Percentiles rank a stretch among this genome's conserved stretches.
phyloP scores from a whole-genome alignment of 768 basidiomycete genomes.

The Holtermannia corniformis region DNA sequence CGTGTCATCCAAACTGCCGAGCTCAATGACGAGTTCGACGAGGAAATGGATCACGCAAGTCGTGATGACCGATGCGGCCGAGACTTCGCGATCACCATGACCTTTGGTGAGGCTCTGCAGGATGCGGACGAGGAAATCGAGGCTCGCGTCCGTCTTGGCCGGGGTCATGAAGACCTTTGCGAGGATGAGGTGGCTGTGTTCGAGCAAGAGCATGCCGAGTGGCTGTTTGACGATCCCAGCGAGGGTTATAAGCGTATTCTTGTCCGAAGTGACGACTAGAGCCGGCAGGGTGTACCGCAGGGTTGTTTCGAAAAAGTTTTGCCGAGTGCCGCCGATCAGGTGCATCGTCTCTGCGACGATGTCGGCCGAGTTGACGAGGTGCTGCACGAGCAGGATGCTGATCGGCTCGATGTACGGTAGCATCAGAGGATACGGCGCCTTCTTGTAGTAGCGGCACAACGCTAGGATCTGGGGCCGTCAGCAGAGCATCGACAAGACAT shows the following conservation, averaged over 20 bases:
- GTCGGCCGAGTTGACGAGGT: slow-evolving; percentile 11
- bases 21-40: slow-evolving; percentile 61
- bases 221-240: slow-evolving; percentile 14
- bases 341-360: slow-evolving; percentile 26
- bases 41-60: slow-evolving; percentile 62
- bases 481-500: too few relatives aligned
- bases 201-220: slow-evolving; percentile 27
- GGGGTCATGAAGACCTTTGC: slow-evolving; percentile 26
- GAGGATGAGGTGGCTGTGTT: slow-evolving; percentile 21
- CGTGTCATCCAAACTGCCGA: slow-evolving; percentile 59
- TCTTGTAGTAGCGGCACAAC: slow-evolving; percentile 18
- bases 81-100: slow-evolving; percentile 9
- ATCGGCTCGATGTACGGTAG: slow-evolving; percentile 28
- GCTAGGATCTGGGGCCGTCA: slow-evolving; percentile 15
- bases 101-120: neutral
- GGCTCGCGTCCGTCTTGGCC: slow-evolving; percentile 5
- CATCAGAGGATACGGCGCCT: slow-evolving; percentile 30
- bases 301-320: slow-evolving; percentile 32
- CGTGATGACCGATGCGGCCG: slow-evolving; percentile 44
- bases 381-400: slow-evolving; percentile 24
- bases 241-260: slow-evolving; percentile 13
- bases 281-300: slow-evolving; percentile 26
- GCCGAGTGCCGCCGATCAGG: slow-evolving; percentile 23
- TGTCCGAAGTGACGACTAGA: slow-evolving; percentile 18
- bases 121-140: slow-evolving; percentile 23